These are phyloP conservation scores for Mangifera indica DNA, from an alignment of 345 rosid species.

Conservation along the genomic window DNA sequence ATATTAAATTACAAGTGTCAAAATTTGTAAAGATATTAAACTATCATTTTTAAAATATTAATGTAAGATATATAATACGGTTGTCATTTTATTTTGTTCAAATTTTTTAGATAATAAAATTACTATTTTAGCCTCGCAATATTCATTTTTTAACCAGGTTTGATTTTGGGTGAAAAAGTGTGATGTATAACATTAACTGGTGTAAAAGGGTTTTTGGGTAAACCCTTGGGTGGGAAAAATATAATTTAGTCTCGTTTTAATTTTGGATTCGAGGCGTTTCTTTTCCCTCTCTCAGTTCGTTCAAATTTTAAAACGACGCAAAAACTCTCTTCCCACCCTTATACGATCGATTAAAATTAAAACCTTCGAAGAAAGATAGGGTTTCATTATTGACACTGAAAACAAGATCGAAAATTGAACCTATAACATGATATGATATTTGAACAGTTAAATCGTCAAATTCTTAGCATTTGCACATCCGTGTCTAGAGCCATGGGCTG, in stretches of 20 bases:
- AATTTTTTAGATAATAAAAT: too few species aligned
- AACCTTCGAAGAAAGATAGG: constrained; percentile 10
- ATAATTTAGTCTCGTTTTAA: not conserved
- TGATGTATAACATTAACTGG: too few species aligned
- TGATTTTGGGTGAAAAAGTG: too few species aligned
- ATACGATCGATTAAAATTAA: not conserved
- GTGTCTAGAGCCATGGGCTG: constrained; percentile 69
- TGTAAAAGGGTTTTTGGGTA: too few species aligned
- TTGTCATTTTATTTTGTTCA: too few species aligned
- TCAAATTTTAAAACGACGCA: constrained; percentile 45
- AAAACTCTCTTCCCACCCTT: constrained; percentile 22
- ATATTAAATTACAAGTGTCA: too few species aligned
- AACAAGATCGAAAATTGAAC: not conserved
- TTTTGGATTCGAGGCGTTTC: not conserved
- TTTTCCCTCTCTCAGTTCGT: constrained; percentile 40
- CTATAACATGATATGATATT: constrained; percentile 45
- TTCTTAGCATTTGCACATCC: constrained; percentile 34
- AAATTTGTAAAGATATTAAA: too few species aligned
- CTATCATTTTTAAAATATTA: too few species aligned
- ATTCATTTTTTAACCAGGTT: too few species aligned
- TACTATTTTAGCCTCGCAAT: too few species aligned
- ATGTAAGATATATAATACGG: too few species aligned
- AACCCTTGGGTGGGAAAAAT: too few species aligned
- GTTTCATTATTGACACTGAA: constrained; percentile 13
- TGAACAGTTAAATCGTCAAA: constrained; percentile 36